Evolutionary conservation across 192 early-diverging fungal genomes (phyloP).

Genomic region (Mortierella alpina): DNA sequence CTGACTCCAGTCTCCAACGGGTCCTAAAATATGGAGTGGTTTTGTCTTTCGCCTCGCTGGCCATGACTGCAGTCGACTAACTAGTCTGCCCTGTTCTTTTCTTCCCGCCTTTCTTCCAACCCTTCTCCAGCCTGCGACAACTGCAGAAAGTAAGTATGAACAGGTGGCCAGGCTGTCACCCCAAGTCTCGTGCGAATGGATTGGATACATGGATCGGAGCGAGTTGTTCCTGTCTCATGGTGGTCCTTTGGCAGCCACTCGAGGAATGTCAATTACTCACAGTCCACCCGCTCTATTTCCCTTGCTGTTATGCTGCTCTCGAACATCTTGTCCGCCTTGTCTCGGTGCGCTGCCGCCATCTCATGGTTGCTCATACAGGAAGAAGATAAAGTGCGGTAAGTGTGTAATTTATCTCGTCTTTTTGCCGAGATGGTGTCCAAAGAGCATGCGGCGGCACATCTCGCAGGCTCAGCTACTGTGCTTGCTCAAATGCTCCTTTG

Average conservation of each 20-base stretch:
- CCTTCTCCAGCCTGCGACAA: slow-evolving; percentile 41
- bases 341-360: too few relatives aligned
- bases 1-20: too few relatives aligned
- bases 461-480: too few relatives aligned
- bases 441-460: too few relatives aligned
- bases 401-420: not conserved
- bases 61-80: not conserved
- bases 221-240: too few relatives aligned
- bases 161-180: not conserved
- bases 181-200: not conserved
- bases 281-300: not conserved
- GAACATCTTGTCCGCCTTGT: not conserved
- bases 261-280: too few relatives aligned
- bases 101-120: not conserved
- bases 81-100: not conserved
- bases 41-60: too few relatives aligned
- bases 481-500: too few relatives aligned
- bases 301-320: not conserved
- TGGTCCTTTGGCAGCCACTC: too few relatives aligned
- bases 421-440: too few relatives aligned
- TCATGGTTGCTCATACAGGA: slow-evolving; percentile 8
- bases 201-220: not conserved
- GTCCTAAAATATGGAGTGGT: too few relatives aligned
- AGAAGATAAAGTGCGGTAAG: slow-evolving; percentile 55
- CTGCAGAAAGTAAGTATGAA: slow-evolving; percentile 44